Base-by-base conservation (phyloP, 1,284 basidiomycete genomes). In the Caloboletus firmus region DNA sequence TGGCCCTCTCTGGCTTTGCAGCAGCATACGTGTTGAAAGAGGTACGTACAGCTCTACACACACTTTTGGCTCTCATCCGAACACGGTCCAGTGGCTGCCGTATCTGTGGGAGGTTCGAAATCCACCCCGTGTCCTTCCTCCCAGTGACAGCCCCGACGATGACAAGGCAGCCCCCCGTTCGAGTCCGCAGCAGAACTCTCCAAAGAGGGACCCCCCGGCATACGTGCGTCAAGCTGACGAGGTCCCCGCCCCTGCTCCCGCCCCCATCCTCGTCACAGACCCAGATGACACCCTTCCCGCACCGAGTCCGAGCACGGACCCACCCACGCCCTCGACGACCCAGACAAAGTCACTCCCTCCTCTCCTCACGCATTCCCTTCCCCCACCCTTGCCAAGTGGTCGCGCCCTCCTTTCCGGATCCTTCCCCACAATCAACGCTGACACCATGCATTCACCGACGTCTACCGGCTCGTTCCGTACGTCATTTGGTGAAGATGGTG, bases 1-100 rank as follows among this genome's bases (percentile, higher is more conserved):
- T 52, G 0, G 42, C 59, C 28, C 31, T 65, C 57, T 51, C 65
- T 4, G 51, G 59, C 17, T 9, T 65, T 26, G 61, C 65, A 0
- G 62, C 61, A 1, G 64, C 58, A 1, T 69, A 67, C 45, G 30
- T 56, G 28, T 11, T 69, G 2, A 56, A 45, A 41, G 46, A 57
- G 60, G 64, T 64, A 4, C 3, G 57, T 46, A 13, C 18, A 2
- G 3, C 0, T 15, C 17, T 31, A 9, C 17, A 12, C 13, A 2
- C 37, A 4, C 42, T 7, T 24, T 6, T 34, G 12, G 6, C 39
- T n/a, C 51, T 47, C 45, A 32, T 18, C 28, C 45, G 2, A 45
- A 15, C 22, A 12, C 22, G 11, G 12, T 22, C 1, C 20, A 60
- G 60, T 56, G 52, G 49, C 15, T 45, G 5, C 45, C 51, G 3